Conservation (phyloP, 75 land plant species). For the Sequoiadendron giganteum region DNA sequence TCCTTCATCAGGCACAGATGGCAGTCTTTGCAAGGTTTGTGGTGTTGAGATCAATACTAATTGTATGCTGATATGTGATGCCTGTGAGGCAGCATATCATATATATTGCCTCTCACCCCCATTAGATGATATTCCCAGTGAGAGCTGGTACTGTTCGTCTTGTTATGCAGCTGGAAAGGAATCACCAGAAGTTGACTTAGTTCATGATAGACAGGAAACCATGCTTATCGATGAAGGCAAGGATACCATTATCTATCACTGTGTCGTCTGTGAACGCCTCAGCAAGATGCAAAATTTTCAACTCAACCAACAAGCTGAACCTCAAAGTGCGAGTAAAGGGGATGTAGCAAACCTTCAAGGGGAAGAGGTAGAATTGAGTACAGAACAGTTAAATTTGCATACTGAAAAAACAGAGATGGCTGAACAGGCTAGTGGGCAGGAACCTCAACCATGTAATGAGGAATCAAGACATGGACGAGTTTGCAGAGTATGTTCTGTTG, state of each 20-base stretch:
- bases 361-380: constrained; percentile 13
- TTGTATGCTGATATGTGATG: constrained; percentile 14
- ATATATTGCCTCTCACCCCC: constrained; percentile 11
- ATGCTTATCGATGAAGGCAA: not conserved
- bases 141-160: constrained; percentile 19
- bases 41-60: constrained; percentile 1
- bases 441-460: not conserved
- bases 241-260: constrained; percentile 1
- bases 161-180: constrained; percentile 12
- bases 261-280: constrained; percentile 13
- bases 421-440: not conserved
- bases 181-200: not conserved
- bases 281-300: constrained; percentile 8
- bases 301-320: not conserved
- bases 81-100: constrained; percentile 25
- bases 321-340: not conserved
- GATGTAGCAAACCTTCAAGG: constrained; percentile 1
- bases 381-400: not conserved
- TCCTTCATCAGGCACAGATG: constrained; percentile 12
- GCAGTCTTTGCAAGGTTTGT: not conserved
- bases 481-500: constrained; percentile 50
- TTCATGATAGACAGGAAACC: constrained; percentile 1
- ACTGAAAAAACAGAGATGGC: not conserved
- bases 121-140: constrained; percentile 8
- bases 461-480: not conserved